Evolutionary conservation across 352 stramenopile genomes (phyloP).

Genomic region (Pythium dissimile): DNA sequence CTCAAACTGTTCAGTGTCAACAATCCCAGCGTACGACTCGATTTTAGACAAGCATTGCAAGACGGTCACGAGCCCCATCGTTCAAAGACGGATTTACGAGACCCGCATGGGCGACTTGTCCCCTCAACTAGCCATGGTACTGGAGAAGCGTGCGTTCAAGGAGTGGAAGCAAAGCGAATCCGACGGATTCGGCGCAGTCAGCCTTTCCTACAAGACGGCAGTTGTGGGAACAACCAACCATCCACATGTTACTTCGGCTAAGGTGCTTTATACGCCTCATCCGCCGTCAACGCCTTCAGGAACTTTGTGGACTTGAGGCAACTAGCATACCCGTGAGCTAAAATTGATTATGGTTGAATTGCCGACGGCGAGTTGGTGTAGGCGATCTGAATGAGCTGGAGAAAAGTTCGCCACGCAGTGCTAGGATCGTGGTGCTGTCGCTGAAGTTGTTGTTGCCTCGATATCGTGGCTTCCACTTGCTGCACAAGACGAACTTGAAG

Average conservation of each 20-base stretch:
- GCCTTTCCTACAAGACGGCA: slow-evolving; percentile 43
- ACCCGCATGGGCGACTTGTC: slow-evolving; percentile 55
- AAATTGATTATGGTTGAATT: background rate
- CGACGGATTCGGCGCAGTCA: slow-evolving; percentile 36
- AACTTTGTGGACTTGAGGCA: background rate
- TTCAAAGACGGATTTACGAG: slow-evolving; percentile 79
- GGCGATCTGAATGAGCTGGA: slow-evolving; percentile 42
- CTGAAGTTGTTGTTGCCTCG: background rate
- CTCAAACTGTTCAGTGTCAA: slow-evolving; percentile 38
- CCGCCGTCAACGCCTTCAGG: background rate
- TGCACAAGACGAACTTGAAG: slow-evolving; percentile 44
- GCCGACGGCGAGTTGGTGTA: slow-evolving; percentile 2
- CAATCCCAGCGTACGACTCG: slow-evolving; percentile 65
- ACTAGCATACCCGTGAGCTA: no score
- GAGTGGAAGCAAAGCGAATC: slow-evolving; percentile 36
- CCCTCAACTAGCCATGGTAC: slow-evolving; percentile 63
- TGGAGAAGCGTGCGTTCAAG: slow-evolving; percentile 64
- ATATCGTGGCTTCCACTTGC: slow-evolving; percentile 32
- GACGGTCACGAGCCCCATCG: slow-evolving; percentile 61
- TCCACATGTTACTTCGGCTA: background rate
- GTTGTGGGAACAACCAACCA: slow-evolving; percentile 17
- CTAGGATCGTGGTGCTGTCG: slow-evolving; percentile 1
- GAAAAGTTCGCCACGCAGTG: slow-evolving; percentile 30
- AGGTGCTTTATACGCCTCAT: background rate
- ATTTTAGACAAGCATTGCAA: slow-evolving; percentile 81